phyloP scores from a whole-genome alignment of 345 rosid species.

The Abelmoschus esculentus region DNA sequence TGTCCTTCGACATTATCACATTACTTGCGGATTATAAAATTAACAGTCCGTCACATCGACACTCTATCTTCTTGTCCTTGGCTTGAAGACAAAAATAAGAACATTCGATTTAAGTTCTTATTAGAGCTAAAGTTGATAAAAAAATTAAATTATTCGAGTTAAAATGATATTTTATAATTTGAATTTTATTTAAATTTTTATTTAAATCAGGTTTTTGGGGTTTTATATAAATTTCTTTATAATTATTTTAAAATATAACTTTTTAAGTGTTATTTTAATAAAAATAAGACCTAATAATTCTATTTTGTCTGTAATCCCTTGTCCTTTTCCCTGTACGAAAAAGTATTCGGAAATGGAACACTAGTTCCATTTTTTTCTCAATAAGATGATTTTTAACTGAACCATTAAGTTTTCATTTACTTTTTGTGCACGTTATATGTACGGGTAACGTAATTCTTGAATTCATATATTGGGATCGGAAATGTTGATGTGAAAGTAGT shows the following conservation, averaged over 20 bases:
- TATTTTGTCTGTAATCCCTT: too few relatives aligned
- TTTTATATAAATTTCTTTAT: too few relatives aligned
- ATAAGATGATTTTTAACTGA: neutral
- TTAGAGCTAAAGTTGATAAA: too few relatives aligned
- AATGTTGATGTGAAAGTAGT: neutral
- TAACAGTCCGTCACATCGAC: neutral
- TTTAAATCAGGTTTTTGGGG: too few relatives aligned
- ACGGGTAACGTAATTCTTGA: neutral
- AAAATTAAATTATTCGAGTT: too few relatives aligned
- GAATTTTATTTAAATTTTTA: too few relatives aligned
- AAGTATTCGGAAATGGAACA: neutral
- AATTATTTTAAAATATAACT: too few relatives aligned
- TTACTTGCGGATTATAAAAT: neutral
- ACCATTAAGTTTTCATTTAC: neutral
- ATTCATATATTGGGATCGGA: neutral
- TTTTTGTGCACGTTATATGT: neutral
- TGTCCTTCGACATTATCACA: neutral
- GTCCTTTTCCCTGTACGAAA: neutral
- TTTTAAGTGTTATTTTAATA: too few relatives aligned
- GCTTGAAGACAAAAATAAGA: too few relatives aligned
- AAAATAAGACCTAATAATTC: too few relatives aligned
- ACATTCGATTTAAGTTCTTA: too few relatives aligned
- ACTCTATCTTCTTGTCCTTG: neutral
- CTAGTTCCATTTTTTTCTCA: neutral
- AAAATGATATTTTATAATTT: too few relatives aligned